Base-by-base conservation (phyloP, 2,329 filamentous ascomycete genomes). In the Colletotrichum magnum region DNA sequence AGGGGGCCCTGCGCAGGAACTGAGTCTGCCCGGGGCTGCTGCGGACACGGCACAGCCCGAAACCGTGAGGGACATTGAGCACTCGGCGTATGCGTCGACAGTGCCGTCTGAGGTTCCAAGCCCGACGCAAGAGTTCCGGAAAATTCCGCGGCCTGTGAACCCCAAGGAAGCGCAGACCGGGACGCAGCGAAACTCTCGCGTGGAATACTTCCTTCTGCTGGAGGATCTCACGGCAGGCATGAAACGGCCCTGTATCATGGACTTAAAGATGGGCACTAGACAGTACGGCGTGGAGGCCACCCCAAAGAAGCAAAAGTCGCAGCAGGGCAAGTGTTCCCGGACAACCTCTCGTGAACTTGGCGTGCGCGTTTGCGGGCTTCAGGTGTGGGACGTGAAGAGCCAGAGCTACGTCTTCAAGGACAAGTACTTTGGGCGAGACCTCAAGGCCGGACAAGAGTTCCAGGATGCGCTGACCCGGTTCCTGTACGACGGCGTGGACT, bases 191-290 rank as follows among this genome's bases (percentile, higher is more conserved):
- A 86, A 89, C 65, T 86, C 85, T 3, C 90, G 95, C 39, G 93
- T 97, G 5, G 94, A 98, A 75, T 97, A 95, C 77, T 99, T 99
- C 78, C 84, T 99, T 15, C 86, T 99, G 1, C 84, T 99, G 10
- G 96, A 99, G 80, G 96, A 99, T 78, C 87, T 99, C 56, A 99
- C 96, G 1, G 93, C 95, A 2, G 95, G 95, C 41, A 98, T 99
- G 96, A 95, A 94, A 77, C 91, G 93, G 58, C 96, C 96, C 5
- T 98, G 96, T 81, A 97, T 99, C 69, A 92, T 99, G 80, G 96
- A 99, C 78, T 85, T 99, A 71, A 99, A 99, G 79, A 99, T 99
- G 96, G 96, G 96, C 21, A 99, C 96, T 7, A 91, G 96, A 2
- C 96, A 99, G 77, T 98, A 98, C 78, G 96, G 96, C 7, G 90